Evolutionary conservation across 352 stramenopile genomes (phyloP), one percentile per base, ranked within the genome.

Genomic region (Phytophthora hybrid): DNA sequence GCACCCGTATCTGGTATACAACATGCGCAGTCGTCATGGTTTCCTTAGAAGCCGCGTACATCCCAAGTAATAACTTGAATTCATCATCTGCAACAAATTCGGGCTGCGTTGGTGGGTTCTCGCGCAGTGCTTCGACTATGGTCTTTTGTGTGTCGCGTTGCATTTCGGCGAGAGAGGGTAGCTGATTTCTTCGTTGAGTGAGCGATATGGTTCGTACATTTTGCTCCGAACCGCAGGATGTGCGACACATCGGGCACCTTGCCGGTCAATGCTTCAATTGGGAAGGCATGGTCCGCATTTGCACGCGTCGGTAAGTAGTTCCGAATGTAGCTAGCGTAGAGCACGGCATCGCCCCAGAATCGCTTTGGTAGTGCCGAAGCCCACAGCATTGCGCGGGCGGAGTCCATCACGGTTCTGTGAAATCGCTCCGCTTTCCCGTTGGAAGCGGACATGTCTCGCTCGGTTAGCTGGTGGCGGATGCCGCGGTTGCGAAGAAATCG

Each of bases 361-460:
- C 58, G 5, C 9, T 67, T 29, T 3, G 58, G 66, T 9, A 66
- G 26, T 21, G 23, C 46, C 1, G 58, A 61, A 0, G 66, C 58
- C 49, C 65, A 72, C 1, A 66, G 34, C 47, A 72, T 72, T 6
- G 65, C 57, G 23, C 65, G 34, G 7, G 37, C 57, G 2, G 65
- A 72, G 37, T 72, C 37, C 56, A 72, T 66, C 2, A 66, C 2
- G 4, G 47, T 71, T n/a, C 46, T 18, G 21, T 72, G 56, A 2
- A 71, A 65, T 6, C 55, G 10, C 13, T 60, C 46, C 1, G 31
- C 56, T 37, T 66, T 66, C 0, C 53, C 59, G 19, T 69, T 74
- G 4, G 67, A 69, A 0, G 67, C 11, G 0, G 59, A 73, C 37
- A 29, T 73, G 26, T 39, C 49, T 4, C 10, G 21, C 1, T 66